Base-by-base conservation (phyloP, 2,329 filamentous ascomycete genomes). In the Macroventuria anomochaeta region DNA sequence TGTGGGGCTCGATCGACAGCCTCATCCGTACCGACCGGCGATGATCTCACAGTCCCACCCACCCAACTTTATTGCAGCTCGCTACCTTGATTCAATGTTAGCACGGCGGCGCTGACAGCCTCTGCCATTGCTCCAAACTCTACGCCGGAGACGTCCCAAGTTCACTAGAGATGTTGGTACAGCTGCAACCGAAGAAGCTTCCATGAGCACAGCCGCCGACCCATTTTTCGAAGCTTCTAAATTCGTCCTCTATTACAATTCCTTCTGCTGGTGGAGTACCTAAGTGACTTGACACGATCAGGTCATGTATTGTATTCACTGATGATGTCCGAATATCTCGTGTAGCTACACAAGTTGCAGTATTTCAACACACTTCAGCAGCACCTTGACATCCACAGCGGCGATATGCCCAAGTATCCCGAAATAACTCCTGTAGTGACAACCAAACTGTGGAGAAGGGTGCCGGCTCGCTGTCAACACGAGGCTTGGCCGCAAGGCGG, bases 401-500 rank as follows among this genome's bases (percentile, higher is more conserved):
- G 41, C 48, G 29, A 46, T 7, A 39, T 20, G 11, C 20, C 17
- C 23, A 43, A 18, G 20, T 8, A 15, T 29, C 40, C 23, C n/a
- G 34, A 46, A 52, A 39, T 39, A 40, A 34, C 12, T 39, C 13
- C n/a, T 29, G 5, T 13, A n/a, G 20, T 20, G 28, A 40, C 33
- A 38, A 15, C 23, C 29, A 23, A 39, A 26, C n/a, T 38, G 18
- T 46, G 41, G 41, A 25, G 40, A 46, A 26, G 21, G 18, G 28
- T 25, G 6, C 32, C 25, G 34, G 40, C 33, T 25, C 33, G 47
- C 47, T 39, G 39, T 39, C 39, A 43, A 44, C 33, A 51, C 48
- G 48, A 51, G 48, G 40, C 40, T 39, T 39, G 25, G 47, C 47
- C 20, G 39, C 33, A 39, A 38, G 20, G 32, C 40, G 26, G 13